Conservation (phyloP, 352 stramenopile genomes). For the Globisporangium acanthophoron region DNA sequence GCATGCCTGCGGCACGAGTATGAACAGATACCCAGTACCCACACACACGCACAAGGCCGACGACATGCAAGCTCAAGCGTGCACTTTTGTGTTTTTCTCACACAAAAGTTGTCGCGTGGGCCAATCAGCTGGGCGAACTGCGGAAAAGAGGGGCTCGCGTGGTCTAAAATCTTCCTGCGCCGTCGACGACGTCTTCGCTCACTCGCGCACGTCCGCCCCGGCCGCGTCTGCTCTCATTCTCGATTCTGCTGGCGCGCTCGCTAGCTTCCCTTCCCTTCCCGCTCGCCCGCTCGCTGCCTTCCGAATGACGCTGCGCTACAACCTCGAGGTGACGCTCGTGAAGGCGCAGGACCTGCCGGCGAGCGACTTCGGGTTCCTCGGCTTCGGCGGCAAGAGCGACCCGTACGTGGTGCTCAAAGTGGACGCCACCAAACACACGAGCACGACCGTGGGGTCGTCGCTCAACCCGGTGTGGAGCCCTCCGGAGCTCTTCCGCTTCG, state of each 20-base stretch:
- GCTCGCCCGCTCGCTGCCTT: not conserved
- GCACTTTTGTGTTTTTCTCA: no score
- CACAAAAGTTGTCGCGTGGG: no score
- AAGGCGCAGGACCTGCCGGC: slow-evolving; percentile 45
- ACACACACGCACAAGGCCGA: no score
- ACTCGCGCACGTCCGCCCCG: no score
- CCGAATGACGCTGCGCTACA: slow-evolving; percentile 25
- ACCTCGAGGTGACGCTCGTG: slow-evolving; percentile 53
- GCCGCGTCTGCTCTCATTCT: not conserved
- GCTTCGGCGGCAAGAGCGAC: slow-evolving; percentile 71
- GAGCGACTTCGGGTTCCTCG: slow-evolving; percentile 62
- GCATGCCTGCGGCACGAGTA: no score
- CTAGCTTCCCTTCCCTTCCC: not conserved
- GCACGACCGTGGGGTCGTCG: slow-evolving; percentile 32
- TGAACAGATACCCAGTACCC: no score
- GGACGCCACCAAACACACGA: slow-evolving; percentile 36
- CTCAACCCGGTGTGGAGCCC: slow-evolving; percentile 54
- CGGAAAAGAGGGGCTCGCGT: no score
- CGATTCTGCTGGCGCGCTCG: not conserved
- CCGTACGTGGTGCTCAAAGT: slow-evolving; percentile 70
- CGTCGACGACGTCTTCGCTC: no score
- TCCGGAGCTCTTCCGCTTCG: slow-evolving; percentile 54
- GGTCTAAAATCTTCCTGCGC: no score
- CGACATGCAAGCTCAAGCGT: no score
- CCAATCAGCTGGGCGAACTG: no score